A percentile compares a stretch with the other conserved stretches of the same genome.
Conservation (phyloP, 306 rosid species). For the Styphnolobium japonicum region DNA sequence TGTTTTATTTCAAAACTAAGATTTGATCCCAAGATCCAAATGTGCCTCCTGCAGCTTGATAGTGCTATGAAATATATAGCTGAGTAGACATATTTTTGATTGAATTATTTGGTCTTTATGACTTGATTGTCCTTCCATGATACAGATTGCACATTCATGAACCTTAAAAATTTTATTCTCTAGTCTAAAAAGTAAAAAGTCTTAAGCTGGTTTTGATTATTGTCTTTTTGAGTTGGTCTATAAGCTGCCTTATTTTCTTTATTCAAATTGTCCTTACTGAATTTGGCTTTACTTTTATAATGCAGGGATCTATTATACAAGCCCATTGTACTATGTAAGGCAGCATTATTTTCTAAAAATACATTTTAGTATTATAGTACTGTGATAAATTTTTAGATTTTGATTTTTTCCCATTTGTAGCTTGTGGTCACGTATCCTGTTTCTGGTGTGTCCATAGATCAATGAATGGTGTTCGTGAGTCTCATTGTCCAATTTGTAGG, state of each 20-base stretch:
- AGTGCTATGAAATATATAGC: background rate
- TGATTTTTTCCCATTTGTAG: slow-evolving; percentile 27
- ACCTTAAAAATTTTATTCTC: background rate
- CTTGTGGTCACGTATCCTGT: slow-evolving; percentile 88
- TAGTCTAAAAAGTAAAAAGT: background rate
- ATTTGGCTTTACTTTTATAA: slow-evolving; percentile 17
- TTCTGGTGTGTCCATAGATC: slow-evolving; percentile 85
- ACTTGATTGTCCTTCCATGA: background rate
- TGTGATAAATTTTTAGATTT: background rate
- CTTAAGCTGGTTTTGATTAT: background rate
- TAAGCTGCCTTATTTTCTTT: background rate
- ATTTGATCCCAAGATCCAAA: background rate
- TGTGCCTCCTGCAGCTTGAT: slow-evolving; percentile 1
- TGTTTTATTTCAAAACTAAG: background rate
- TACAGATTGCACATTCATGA: no score
- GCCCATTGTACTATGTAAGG: slow-evolving; percentile 83
- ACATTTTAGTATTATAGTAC: background rate
- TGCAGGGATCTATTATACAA: slow-evolving; percentile 85
- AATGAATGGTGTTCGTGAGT: slow-evolving; percentile 47
- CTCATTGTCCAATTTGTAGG: slow-evolving; percentile 82
- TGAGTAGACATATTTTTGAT: background rate
- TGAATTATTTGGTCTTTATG: background rate
- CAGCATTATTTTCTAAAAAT: slow-evolving; percentile 1
- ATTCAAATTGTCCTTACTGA: background rate
- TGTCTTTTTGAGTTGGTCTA: slow-evolving; percentile 10